Evolutionary conservation across 306 rosid species (phyloP), one percentile per base, ranked within the genome.

Genomic region (Cicer chorassanicum): DNA sequence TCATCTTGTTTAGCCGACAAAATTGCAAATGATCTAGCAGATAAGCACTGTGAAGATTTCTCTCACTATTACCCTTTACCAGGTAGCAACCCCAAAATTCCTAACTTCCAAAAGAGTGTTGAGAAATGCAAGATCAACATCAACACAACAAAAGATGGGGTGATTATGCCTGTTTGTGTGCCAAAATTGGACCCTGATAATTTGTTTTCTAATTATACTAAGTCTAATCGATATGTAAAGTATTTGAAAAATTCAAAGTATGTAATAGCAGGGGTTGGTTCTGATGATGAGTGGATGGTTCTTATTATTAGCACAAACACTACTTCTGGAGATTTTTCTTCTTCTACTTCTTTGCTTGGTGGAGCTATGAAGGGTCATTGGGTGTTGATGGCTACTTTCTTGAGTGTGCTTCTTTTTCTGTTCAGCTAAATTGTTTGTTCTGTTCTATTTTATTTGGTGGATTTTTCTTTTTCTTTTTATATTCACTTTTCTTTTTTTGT

Each of bases 271-370:
- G 98, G 98, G 1, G 16, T 88, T 50, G 97, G 89, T 10, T 68
- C 83, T 1, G 88, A 93, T 48, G 72, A 89, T 21, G 87, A 93
- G 14, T 93, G 97, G 97, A 83, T 89, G 86, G 85, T 91, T 65
- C 77, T 89, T 21, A 83, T 89, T 61, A 14, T 91, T 72, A 84
- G 75, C 54, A 91, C 96, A 7, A 78, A 72, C 19, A 4, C 87
- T 0, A 16, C 70, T 1, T 53, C 73, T 16, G 97, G 93, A 9
- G 76, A 83, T 77, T 88, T 93, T 9, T 69, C 93, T 8, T 72
- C 89, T 19, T 83, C 89, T 2, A 65, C 75, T 49, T 79, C 83
- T 79, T 70, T 70, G 7, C 16, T 82, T 72, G 7, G n/a, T 75
- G 6, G 7, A 4, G 24, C 44, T 70, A 44, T 9, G 14, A 82